These are phyloP conservation scores for Wickerhamomyces bovis DNA, from an alignment of 805 yeast species.

Conservation along the genomic window DNA sequence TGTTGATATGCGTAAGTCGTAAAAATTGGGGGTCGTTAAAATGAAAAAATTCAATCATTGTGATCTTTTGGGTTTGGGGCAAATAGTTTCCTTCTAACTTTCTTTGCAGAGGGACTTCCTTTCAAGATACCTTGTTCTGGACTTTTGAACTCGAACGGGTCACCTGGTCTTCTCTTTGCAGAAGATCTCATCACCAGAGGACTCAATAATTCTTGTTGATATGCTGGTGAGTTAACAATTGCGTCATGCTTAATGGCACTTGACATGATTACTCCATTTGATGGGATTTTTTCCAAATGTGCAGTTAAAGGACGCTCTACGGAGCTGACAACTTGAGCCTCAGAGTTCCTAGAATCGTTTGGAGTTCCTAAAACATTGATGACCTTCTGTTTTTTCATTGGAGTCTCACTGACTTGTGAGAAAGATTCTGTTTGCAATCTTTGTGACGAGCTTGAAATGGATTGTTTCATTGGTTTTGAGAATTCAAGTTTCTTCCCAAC, in stretches of 20 bases:
- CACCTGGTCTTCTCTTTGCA: slow-evolving; percentile 12
- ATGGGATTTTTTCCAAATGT: not conserved
- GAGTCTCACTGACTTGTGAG: slow-evolving; percentile 25
- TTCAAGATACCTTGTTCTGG: slow-evolving; percentile 2
- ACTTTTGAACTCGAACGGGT: slow-evolving; percentile 13
- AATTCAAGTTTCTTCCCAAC: slow-evolving; percentile 19
- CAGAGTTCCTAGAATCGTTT: not conserved
- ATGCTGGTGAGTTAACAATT: not conserved
- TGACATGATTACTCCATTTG: slow-evolving; percentile 1
- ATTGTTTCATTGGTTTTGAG: not conserved
- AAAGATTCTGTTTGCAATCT: slow-evolving; percentile 11
- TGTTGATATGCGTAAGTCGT: not conserved
- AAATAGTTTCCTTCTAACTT: slow-evolving; percentile 31
- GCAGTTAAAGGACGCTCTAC: not conserved
- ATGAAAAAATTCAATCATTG: not conserved
- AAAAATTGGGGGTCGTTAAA: not conserved
- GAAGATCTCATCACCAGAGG: slow-evolving; percentile 19
- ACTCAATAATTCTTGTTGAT: slow-evolving; percentile 10
- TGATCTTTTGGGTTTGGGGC: slow-evolving; percentile 21
- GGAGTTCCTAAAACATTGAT: slow-evolving; percentile 18
- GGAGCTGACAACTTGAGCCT: slow-evolving; percentile 1
- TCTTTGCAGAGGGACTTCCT: not conserved
- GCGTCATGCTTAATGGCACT: not conserved
- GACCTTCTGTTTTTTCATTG: slow-evolving; percentile 18
- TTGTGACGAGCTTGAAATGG: slow-evolving; percentile 1